phyloP scores from a whole-genome alignment of 768 basidiomycete species.

The Leccinellum albellum region DNA sequence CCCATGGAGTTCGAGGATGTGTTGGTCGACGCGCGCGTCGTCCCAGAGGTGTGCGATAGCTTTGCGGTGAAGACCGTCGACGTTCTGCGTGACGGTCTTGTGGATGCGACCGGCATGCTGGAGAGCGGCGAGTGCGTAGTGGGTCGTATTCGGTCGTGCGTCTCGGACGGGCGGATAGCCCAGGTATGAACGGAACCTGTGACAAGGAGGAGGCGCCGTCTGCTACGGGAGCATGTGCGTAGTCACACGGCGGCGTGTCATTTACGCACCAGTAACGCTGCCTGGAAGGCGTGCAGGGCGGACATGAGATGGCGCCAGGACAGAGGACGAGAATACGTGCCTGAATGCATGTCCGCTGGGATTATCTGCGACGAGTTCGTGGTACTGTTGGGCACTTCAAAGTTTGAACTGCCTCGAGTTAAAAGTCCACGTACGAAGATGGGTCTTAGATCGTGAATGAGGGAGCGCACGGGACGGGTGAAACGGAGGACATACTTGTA shows the following conservation, averaged over 20 bases:
- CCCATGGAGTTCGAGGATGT: conserved; percentile 84
- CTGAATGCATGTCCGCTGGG: conserved; percentile 67
- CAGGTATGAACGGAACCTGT: conserved; percentile 66
- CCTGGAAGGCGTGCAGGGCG: conserved; percentile 34
- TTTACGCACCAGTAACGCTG: conserved; percentile 74
- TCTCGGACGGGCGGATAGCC: conserved; percentile 88
- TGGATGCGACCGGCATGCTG: conserved; percentile 61
- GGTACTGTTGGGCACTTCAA: conserved; percentile 49
- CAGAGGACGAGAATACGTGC: conserved; percentile 35
- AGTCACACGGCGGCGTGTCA: not conserved
- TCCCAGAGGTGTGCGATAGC: conserved; percentile 51
- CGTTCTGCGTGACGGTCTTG: conserved; percentile 79
- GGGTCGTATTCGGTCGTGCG: conserved; percentile 82
- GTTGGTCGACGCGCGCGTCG: conserved; percentile 32
- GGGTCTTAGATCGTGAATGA: conserved; percentile 38
- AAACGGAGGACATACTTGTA: conserved; percentile 55
- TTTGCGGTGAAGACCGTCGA: conserved; percentile 92
- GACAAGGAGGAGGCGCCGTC: not conserved
- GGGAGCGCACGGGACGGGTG: not conserved
- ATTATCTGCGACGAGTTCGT: conserved; percentile 75
- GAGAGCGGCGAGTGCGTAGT: conserved; percentile 81
- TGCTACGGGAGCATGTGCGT: not conserved
- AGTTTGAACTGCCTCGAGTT: not conserved
- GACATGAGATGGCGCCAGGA: conserved; percentile 6
- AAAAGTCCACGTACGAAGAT: conserved; percentile 42